A percentile compares a stretch with the other conserved stretches of the same genome.
These are phyloP conservation scores for Penicillium subrubescens DNA, from an alignment of 495 filamentous ascomycete genomes.

Conservation along the genomic window DNA sequence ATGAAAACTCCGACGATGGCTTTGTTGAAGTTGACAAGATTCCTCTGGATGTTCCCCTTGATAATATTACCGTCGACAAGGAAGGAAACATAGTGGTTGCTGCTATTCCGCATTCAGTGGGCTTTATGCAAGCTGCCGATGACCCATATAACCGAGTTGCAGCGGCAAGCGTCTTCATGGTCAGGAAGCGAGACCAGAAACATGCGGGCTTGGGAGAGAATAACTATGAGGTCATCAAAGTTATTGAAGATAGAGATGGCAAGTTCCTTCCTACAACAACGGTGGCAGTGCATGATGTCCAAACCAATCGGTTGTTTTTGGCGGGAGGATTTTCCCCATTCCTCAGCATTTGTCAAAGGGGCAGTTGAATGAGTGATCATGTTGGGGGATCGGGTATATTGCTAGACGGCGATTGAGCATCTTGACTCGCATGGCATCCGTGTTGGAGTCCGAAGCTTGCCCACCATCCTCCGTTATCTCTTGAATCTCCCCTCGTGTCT, in stretches of 20 bases:
- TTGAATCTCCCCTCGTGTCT: not conserved
- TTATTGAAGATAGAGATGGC: not conserved
- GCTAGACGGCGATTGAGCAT: not conserved
- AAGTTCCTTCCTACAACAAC: not conserved
- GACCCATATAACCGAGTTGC: conserved; percentile 17
- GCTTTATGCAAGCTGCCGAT: conserved; percentile 10
- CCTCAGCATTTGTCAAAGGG: not conserved
- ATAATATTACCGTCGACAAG: conserved; percentile 42
- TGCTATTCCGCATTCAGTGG: conserved; percentile 26
- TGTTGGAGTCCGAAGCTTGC: not conserved
- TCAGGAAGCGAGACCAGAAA: not conserved
- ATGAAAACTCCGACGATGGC: conserved; percentile 20
- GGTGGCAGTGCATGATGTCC: not conserved
- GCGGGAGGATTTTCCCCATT: not conserved
- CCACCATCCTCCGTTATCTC: not conserved
- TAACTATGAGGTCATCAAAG: not conserved
- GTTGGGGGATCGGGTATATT: not conserved
- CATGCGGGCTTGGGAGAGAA: not conserved
- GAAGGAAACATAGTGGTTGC: conserved; percentile 40
- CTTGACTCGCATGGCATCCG: not conserved
- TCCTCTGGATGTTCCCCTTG: conserved; percentile 28
- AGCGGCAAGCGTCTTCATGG: conserved; percentile 11
- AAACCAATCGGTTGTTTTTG: not conserved
- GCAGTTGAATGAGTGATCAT: not conserved
- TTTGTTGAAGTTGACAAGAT: conserved; percentile 30